Evolutionary conservation across 148 eudicot species (phyloP).

Genomic region (Arctostaphylos glauca): DNA sequence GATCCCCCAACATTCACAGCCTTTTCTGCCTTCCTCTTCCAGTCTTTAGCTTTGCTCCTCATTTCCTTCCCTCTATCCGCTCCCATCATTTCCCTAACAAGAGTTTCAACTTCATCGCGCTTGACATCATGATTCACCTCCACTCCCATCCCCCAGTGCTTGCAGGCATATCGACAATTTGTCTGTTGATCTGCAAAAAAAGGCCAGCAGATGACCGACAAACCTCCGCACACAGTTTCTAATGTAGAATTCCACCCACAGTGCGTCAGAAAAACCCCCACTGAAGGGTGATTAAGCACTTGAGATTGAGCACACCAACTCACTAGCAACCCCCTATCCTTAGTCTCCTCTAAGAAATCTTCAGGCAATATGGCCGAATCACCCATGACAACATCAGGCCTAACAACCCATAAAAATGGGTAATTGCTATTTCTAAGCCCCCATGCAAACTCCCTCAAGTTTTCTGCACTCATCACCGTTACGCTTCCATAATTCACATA

Average conservation of each 20-base stretch:
- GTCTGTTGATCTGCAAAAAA: slow-evolving; percentile 15
- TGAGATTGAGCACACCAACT: slow-evolving; percentile 1
- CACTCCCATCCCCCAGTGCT: slow-evolving; percentile 1
- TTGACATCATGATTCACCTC: slow-evolving; percentile 4
- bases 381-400: slow-evolving; percentile 14
- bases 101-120: slow-evolving; percentile 1
- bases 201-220: neutral
- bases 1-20: neutral
- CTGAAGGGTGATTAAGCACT: neutral
- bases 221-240: neutral
- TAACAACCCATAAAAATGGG: slow-evolving; percentile 1
- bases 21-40: slow-evolving; percentile 2
- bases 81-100: slow-evolving; percentile 8
- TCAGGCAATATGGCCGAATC: neutral
- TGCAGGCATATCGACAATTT: slow-evolving; percentile 10
- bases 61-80: slow-evolving; percentile 5
- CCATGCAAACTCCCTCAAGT: slow-evolving; percentile 9
- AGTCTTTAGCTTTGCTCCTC: neutral
- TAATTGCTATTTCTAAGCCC: slow-evolving; percentile 9
- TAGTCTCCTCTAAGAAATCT: neutral
- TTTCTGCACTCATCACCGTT: neutral
- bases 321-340: slow-evolving; percentile 6
- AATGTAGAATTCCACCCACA: slow-evolving; percentile 2
- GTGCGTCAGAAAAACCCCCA: slow-evolving; percentile 5
- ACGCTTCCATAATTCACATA: slow-evolving; percentile 12